Evolutionary conservation across 2,329 filamentous ascomycete genomes (phyloP).

Genomic region (Calonectria naviculata): DNA sequence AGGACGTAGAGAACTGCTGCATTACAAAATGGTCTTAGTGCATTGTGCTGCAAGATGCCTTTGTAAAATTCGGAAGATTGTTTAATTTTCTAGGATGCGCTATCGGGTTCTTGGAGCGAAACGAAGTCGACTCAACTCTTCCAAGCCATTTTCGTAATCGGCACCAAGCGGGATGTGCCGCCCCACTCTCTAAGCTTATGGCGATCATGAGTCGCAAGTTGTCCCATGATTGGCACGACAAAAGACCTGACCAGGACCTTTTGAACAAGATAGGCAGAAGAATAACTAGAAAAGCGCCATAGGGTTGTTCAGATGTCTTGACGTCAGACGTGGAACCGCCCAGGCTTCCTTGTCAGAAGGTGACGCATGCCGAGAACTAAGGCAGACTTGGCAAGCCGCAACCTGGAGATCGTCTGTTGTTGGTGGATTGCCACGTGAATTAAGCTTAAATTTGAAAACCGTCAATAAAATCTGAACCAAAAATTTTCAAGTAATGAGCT

Average conservation of each 20-base stretch:
- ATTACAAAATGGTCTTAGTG: too few relatives aligned
- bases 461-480: not conserved
- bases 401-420: too few relatives aligned
- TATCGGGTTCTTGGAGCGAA: too few relatives aligned
- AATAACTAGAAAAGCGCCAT: not conserved
- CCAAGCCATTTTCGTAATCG: not conserved
- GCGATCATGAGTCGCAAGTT: not conserved
- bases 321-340: constrained; percentile 1
- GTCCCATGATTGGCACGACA: not conserved
- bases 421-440: not conserved
- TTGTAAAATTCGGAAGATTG: too few relatives aligned
- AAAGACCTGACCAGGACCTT: too few relatives aligned
- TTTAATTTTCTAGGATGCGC: too few relatives aligned
- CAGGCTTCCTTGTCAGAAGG: not conserved
- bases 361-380: not conserved
- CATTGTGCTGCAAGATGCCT: too few relatives aligned
- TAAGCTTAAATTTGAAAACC: not conserved
- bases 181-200: not conserved
- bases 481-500: not conserved
- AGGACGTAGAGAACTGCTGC: too few relatives aligned
- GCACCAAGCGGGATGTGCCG: not conserved
- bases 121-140: not conserved
- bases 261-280: not conserved
- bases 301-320: not conserved
- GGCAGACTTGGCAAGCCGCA: not conserved